Evolutionary conservation across 768 basidiomycete genomes (phyloP).

Genomic region (Lactifluus hygrophoroides): DNA sequence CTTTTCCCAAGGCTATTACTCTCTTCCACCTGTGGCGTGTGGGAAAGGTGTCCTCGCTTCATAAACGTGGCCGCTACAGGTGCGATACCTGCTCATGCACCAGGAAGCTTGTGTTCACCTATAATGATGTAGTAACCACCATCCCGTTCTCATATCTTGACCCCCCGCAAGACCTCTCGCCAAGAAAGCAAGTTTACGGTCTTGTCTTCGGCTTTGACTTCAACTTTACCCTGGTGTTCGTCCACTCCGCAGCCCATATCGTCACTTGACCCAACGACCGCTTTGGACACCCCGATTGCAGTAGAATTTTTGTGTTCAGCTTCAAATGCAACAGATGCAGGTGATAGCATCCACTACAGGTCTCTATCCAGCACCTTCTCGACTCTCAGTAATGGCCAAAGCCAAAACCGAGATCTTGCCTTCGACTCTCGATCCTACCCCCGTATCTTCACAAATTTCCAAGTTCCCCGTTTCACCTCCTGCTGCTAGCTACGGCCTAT

Average conservation of each 20-base stretch:
- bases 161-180: neutral
- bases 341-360: neutral
- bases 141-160: neutral
- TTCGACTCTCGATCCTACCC: neutral
- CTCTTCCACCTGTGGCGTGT: neutral
- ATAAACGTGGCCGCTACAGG: neutral
- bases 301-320: neutral
- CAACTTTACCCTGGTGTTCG: neutral
- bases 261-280: neutral
- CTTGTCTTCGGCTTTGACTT: neutral
- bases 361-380: neutral
- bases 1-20: conserved; percentile 1
- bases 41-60: neutral
- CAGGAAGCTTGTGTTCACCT: neutral
- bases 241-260: neutral
- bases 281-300: neutral
- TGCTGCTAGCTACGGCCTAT: neutral
- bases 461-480: neutral
- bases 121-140: neutral
- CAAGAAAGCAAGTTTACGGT: neutral
- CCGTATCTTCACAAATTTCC: neutral
- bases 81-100: neutral
- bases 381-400: neutral
- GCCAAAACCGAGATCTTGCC: neutral
- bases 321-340: neutral